Evolutionary conservation across 2,329 filamentous ascomycete species (phyloP).

Genomic region (Talaromyces sp.): DNA sequence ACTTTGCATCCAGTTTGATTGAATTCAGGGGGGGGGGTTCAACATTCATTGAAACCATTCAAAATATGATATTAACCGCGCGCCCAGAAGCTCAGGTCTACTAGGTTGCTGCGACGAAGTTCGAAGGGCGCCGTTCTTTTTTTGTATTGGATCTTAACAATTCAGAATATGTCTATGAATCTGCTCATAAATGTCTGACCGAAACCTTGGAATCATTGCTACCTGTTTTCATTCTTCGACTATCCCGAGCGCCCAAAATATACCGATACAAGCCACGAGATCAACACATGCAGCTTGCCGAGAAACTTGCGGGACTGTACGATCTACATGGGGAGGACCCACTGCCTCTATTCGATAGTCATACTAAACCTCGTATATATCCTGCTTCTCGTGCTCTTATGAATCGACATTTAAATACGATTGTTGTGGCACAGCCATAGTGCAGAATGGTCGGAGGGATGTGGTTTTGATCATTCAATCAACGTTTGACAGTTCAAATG

Average conservation of each 20-base stretch:
- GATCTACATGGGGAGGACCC: slow-evolving; percentile 11
- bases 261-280: slow-evolving; percentile 9
- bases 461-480: no score
- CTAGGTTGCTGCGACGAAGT: slow-evolving; percentile 10
- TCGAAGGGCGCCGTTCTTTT: slow-evolving; percentile 12
- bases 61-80: no score
- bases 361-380: slow-evolving; percentile 2
- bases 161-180: slow-evolving; percentile 12
- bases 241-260: slow-evolving; percentile 9
- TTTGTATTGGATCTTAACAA: slow-evolving; percentile 19
- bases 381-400: slow-evolving; percentile 1
- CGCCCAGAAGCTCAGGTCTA: no score
- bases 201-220: no score
- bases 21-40: no score
- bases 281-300: slow-evolving; percentile 6
- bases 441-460: no score
- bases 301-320: slow-evolving; percentile 12
- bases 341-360: slow-evolving; percentile 13
- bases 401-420: no score
- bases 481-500: no score
- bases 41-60: no score
- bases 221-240: slow-evolving; percentile 4
- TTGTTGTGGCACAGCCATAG: no score
- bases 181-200: slow-evolving; percentile 1
- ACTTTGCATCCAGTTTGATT: no score